Conservation (phyloP, 1,139 yeast genomes). For the Sugiyamaella sp. region DNA sequence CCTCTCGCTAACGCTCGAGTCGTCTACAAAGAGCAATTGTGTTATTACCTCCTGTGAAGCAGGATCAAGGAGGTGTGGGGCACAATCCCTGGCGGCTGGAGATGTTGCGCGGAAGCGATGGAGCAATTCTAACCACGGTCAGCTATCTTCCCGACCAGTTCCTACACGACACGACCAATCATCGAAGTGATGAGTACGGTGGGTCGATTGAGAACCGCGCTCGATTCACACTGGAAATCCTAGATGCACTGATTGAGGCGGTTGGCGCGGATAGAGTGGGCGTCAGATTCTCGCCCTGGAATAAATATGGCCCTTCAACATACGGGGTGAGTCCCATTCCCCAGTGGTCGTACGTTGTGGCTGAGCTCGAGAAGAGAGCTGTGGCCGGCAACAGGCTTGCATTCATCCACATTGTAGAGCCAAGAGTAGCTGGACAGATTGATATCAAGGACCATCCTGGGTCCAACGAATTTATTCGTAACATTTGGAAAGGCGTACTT, state of each 20-base stretch:
- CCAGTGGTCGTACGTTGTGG: conserved; percentile 37
- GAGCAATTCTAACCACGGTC: not conserved
- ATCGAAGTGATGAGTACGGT: conserved; percentile 71
- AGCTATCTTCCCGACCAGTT: conserved; percentile 53
- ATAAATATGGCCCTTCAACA: conserved; percentile 39
- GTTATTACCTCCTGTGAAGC: no score
- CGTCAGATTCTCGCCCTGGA: conserved; percentile 63
- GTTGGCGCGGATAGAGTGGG: conserved; percentile 59
- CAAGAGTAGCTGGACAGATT: conserved; percentile 37
- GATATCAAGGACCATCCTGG: conserved; percentile 41
- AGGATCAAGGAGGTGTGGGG: no score
- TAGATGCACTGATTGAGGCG: conserved; percentile 54
- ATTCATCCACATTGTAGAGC: conserved; percentile 57
- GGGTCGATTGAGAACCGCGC: conserved; percentile 68
- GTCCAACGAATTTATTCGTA: conserved; percentile 13
- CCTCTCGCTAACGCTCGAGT: no score
- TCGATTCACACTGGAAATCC: conserved; percentile 56
- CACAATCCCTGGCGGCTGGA: no score
- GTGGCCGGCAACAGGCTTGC: conserved; percentile 45
- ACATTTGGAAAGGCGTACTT: conserved; percentile 53
- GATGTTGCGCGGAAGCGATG: no score
- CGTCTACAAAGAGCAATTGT: no score
- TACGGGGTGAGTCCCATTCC: conserved; percentile 39
- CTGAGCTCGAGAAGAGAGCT: conserved; percentile 39
- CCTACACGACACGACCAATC: conserved; percentile 53